Percentiles rank a stretch among this genome's conserved stretches.
These are phyloP conservation scores for Neophaeococcomyces aloes DNA, from an alignment of 2,329 filamentous ascomycete genomes.

Conservation along the genomic window DNA sequence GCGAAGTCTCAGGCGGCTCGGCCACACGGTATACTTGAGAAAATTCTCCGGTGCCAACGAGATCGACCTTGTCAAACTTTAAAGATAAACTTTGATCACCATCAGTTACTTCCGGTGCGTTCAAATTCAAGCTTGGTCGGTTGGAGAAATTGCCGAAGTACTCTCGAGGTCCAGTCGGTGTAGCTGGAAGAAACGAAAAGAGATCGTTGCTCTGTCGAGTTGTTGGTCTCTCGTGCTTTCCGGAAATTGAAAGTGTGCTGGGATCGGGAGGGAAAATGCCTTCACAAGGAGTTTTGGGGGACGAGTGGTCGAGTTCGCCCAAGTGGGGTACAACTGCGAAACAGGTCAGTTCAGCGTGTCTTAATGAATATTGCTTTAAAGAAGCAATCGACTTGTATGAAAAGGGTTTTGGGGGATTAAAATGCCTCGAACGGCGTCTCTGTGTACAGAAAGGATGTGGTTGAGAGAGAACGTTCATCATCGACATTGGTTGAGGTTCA, in stretches of 20 bases:
- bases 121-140: constrained; percentile 57
- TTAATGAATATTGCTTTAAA: constrained; percentile 28
- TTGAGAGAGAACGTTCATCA: constrained; percentile 24
- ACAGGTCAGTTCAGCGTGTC: constrained; percentile 45
- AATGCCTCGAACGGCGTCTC: constrained; percentile 30
- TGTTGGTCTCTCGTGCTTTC: constrained; percentile 37
- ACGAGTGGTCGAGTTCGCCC: constrained; percentile 42
- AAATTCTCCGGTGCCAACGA: constrained; percentile 81
- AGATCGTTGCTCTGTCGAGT: constrained; percentile 30
- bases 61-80: constrained; percentile 70
- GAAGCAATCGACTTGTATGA: constrained; percentile 26
- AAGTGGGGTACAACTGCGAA: constrained; percentile 53
- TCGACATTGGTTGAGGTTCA: constrained; percentile 25
- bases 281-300: constrained; percentile 72
- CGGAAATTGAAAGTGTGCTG: constrained; percentile 72
- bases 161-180: constrained; percentile 61
- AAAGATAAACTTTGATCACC: constrained; percentile 63
- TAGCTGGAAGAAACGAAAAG: constrained; percentile 56
- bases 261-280: constrained; percentile 65
- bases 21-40: constrained; percentile 81
- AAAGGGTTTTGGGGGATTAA: constrained; percentile 33
- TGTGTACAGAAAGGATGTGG: constrained; percentile 28
- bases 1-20: constrained; percentile 27
- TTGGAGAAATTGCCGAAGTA: constrained; percentile 48
- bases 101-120: constrained; percentile 58